Evolutionary conservation across 345 rosid genomes (phyloP).

Genomic region (Euphorbia pulcherrima): DNA sequence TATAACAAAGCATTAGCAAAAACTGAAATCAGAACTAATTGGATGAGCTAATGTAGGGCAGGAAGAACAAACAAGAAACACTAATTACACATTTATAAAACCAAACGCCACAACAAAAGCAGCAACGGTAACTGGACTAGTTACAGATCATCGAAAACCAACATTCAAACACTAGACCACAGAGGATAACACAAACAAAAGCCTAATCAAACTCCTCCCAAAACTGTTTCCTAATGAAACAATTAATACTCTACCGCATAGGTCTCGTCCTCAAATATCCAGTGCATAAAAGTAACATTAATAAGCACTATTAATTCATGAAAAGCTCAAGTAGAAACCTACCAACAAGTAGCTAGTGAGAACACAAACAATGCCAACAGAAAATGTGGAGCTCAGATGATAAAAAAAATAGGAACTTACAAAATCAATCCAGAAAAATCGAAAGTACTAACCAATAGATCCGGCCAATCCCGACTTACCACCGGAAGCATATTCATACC

Average conservation of each 20-base stretch:
- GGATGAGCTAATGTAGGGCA: neutral
- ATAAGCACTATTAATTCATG: neutral
- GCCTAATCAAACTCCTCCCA: neutral
- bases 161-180: too few relatives aligned
- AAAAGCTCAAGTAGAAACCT: neutral
- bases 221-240: neutral
- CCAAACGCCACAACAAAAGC: neutral
- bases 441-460: conserved; percentile 39
- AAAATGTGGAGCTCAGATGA: neutral
- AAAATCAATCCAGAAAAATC: neutral
- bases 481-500: conserved; percentile 45
- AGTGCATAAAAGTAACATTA: neutral
- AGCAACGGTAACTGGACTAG: neutral
- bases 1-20: neutral
- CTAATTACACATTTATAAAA: neutral
- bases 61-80: neutral
- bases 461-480: conserved; percentile 55
- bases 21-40: neutral
- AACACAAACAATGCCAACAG: neutral
- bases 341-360: neutral
- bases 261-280: neutral
- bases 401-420: too few relatives aligned
- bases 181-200: too few relatives aligned
- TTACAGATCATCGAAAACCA: too few relatives aligned
- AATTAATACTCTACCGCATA: neutral